Base-by-base conservation (phyloP, 768 basidiomycete genomes). In the Rhodotorula paludigena region DNA sequence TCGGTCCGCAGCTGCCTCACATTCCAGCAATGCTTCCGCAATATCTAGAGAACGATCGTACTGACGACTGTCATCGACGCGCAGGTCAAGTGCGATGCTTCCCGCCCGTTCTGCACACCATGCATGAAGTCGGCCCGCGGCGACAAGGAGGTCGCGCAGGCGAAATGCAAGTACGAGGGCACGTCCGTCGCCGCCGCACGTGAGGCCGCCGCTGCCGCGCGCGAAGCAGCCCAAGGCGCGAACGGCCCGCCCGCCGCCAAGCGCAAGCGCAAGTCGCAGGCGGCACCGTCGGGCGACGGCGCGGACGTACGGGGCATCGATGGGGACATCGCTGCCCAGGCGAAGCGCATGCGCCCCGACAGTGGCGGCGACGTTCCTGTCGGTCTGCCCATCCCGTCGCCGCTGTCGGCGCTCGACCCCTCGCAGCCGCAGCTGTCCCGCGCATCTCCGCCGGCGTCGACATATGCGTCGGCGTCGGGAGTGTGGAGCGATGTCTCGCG, bases 81-180 rank as follows among this genome's bases (percentile, higher is more conserved):
- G 2, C 57, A 71, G 69, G 69, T 71, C 65, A 72, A 72, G 30
- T 72, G 71, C 55, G 66, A 68, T 28, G 64, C 60, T 5, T 30
- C 23, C 3, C 55, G 64, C 20, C 66, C 66, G 0, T 47, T 49
- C 60, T 72, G 69, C 53, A 55, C 71, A 0, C 66, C 67, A 5
- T 72, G 71, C 53, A 52, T 60, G 38, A 72, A 72, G 21, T 72
- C 71, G 0, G 63, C 66, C 9, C 55, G 64, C 8, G 66, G 71
- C 48, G 55, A 66, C 47, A 1, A 10, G 2, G 1, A 32, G 8
- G 20, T 53, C n/a, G 67, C 67, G 0, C 32, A 7, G 15, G 25
- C 28, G 21, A 64, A 56, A 47, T 72, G 71, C 39, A 61, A 51
- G 39, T 72, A 72, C 66, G 71, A 72, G 23, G 71, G 71, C 7